phyloP scores from a whole-genome alignment of 1,284 basidiomycete species.

The Xerocomus alliaceus region DNA sequence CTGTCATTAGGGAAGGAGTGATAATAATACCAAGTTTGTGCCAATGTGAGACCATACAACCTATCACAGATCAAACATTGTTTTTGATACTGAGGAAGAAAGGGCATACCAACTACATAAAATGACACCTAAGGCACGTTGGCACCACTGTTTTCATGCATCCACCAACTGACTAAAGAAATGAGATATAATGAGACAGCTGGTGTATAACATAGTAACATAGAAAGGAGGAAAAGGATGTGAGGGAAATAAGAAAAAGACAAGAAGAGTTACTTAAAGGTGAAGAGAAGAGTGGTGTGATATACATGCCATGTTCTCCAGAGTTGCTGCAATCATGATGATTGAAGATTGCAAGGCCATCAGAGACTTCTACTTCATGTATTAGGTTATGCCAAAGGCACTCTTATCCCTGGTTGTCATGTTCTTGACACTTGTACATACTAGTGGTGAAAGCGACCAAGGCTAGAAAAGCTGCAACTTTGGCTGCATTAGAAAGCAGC shows the following conservation, averaged over 20 bases:
- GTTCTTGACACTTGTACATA: no score
- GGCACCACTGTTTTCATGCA: background rate
- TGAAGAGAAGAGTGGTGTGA: no score
- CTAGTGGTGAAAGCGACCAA: no score
- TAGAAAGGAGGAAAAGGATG: background rate
- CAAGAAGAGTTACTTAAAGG: no score
- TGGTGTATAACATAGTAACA: conserved; percentile 14
- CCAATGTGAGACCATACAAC: conserved; percentile 40
- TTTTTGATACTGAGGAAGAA: background rate
- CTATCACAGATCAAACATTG: conserved; percentile 17
- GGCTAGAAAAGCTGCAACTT: no score
- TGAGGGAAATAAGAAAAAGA: background rate
- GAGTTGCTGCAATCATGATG: no score
- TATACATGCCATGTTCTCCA: no score
- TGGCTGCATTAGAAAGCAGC: conserved; percentile 6
- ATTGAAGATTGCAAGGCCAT: no score
- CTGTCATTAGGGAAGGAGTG: conserved; percentile 37
- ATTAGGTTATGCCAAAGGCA: no score
- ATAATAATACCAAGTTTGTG: conserved; percentile 44
- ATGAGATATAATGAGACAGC: conserved; percentile 36
- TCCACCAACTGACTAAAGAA: conserved; percentile 31
- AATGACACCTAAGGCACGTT: conserved; percentile 33
- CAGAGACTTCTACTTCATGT: no score
- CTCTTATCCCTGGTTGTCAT: no score
- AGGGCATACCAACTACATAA: conserved; percentile 37